Evolutionary conservation across 306 rosid species (phyloP).

Genomic region (Rubus idaeus): DNA sequence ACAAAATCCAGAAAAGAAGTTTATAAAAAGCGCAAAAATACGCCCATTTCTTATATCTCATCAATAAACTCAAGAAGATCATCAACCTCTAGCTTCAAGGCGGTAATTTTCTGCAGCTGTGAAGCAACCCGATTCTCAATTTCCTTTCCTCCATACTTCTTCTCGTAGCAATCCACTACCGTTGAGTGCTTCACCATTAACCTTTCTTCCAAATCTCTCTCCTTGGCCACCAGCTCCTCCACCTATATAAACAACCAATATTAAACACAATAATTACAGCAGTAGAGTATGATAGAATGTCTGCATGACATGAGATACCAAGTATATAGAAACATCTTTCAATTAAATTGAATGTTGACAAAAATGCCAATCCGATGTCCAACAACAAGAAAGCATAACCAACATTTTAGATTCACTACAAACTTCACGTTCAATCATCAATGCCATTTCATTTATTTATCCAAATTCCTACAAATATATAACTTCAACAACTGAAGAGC

Average conservation of each 20-base stretch:
- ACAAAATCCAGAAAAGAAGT: neutral
- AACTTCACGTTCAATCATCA: neutral
- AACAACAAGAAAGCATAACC: neutral
- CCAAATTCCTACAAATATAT: neutral
- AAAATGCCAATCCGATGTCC: neutral
- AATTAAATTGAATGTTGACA: neutral
- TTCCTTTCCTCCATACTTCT: constrained; percentile 82
- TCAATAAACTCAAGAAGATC: constrained; percentile 78
- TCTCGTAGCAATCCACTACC: constrained; percentile 89
- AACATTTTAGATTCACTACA: neutral
- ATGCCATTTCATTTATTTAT: neutral
- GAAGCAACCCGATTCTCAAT: constrained; percentile 80
- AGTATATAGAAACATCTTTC: no score
- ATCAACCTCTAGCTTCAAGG: constrained; percentile 76
- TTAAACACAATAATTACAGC: constrained; percentile 4
- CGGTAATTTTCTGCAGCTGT: constrained; percentile 70
- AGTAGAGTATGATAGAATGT: neutral
- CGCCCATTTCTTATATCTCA: constrained; percentile 42
- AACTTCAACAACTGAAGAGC: constrained; percentile 13
- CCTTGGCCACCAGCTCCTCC: constrained; percentile 80
- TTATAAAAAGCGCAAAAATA: neutral
- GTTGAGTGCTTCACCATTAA: constrained; percentile 72
- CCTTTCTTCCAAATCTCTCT: constrained; percentile 84
- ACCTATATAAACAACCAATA: constrained; percentile 52
- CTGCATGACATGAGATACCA: neutral